Percentiles rank a stretch among this genome's conserved stretches.
These are phyloP conservation scores for Daldinia childiae DNA, from an alignment of 495 filamentous ascomycete species.

Conservation along the genomic window DNA sequence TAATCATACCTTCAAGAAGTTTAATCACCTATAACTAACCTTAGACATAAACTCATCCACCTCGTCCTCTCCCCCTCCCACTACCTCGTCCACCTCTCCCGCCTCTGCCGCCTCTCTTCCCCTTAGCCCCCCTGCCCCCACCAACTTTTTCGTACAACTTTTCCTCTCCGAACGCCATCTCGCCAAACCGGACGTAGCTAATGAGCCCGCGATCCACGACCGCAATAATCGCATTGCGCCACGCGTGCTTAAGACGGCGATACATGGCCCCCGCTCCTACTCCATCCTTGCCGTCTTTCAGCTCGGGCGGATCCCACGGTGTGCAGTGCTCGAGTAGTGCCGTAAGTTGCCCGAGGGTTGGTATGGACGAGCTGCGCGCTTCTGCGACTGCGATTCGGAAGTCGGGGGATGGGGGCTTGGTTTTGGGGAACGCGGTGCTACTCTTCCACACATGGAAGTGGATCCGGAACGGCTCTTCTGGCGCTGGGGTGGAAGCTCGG, in stretches of 20 bases:
- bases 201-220: conserved; percentile 90
- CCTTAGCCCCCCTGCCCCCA: conserved; percentile 49
- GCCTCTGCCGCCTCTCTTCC: conserved; percentile 55
- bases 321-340: conserved; percentile 70
- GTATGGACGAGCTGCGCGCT: conserved; percentile 74
- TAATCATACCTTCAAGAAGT: too few species aligned
- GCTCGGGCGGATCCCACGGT: conserved; percentile 69
- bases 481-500: conserved; percentile 23
- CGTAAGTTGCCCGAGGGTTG: conserved; percentile 74
- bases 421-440: conserved; percentile 73
- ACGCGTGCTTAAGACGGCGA: conserved; percentile 80
- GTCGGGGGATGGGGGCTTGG: conserved; percentile 76
- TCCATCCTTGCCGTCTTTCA: conserved; percentile 49
- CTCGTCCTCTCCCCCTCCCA: background rate
- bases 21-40: background rate
- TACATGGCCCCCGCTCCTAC: conserved; percentile 61
- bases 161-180: conserved; percentile 82
- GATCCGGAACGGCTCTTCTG: conserved; percentile 70
- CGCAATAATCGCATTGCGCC: conserved; percentile 83
- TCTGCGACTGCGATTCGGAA: conserved; percentile 84
- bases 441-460: conserved; percentile 82
- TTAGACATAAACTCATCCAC: background rate
- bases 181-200: conserved; percentile 82
- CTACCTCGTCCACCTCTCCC: conserved; percentile 45
- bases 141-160: conserved; percentile 66